A percentile compares a stretch with the other conserved stretches of the same genome.
Evolutionary conservation across 2,329 filamentous ascomycete genomes (phyloP).

Genomic region (Ophiognomonia clavigignenti-juglandacearum): DNA sequence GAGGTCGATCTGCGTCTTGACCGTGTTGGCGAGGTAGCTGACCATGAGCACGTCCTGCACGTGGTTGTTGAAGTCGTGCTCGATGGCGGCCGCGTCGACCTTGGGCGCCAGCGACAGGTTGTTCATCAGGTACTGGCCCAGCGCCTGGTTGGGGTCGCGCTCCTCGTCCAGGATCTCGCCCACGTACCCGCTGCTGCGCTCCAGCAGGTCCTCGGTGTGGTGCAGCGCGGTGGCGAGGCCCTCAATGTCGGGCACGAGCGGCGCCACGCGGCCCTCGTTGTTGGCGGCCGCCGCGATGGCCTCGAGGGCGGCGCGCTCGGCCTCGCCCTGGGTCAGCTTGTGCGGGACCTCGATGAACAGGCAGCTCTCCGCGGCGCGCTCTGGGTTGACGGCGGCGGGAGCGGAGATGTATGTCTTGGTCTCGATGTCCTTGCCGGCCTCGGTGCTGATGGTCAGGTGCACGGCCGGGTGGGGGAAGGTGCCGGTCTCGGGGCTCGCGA

Average conservation of each 20-base stretch:
- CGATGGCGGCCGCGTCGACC: constrained; percentile 84
- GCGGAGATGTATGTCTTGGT: constrained; percentile 92
- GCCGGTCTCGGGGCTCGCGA: constrained; percentile 91
- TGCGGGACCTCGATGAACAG: constrained; percentile 97
- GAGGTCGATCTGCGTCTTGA: constrained; percentile 97
- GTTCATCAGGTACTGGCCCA: constrained; percentile 94
- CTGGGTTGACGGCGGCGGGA: constrained; percentile 88
- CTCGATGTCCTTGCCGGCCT: constrained; percentile 82
- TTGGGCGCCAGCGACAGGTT: constrained; percentile 90
- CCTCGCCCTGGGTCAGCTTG: constrained; percentile 76
- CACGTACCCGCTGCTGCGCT: constrained; percentile 88
- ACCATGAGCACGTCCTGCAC: constrained; percentile 98
- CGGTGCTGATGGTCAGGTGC: constrained; percentile 90
- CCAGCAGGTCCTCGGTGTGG: constrained; percentile 83
- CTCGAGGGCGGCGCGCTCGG: constrained; percentile 64
- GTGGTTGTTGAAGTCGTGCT: constrained; percentile 99
- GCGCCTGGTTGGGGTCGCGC: constrained; percentile 78
- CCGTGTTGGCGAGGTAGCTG: constrained; percentile 96
- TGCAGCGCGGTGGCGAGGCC: constrained; percentile 79
- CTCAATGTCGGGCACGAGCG: constrained; percentile 84
- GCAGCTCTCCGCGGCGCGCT: constrained; percentile 92
- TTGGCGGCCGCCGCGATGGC: constrained; percentile 80
- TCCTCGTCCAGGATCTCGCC: constrained; percentile 93
- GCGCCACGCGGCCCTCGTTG: constrained; percentile 65
- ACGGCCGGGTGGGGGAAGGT: constrained; percentile 97